Percentiles rank a stretch among this genome's conserved stretches.
Evolutionary conservation across 2,329 filamentous ascomycete genomes (phyloP).

Genomic region (Beauveria sp.): DNA sequence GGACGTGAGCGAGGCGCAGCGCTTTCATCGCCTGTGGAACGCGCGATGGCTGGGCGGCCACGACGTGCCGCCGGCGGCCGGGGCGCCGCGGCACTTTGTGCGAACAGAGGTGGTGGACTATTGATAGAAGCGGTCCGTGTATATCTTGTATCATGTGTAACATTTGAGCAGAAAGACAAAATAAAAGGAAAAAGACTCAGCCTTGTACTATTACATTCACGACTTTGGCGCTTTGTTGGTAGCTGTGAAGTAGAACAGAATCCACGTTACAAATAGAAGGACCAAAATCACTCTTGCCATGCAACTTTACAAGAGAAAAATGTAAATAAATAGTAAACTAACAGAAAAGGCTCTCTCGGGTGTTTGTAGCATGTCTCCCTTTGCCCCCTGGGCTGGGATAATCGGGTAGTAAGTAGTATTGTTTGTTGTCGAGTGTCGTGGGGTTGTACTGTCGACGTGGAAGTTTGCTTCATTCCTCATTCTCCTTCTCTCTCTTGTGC

Average conservation of each 20-base stretch:
- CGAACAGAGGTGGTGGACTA: slow-evolving; percentile 6
- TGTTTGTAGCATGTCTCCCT: slow-evolving; percentile 1
- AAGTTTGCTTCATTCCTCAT: slow-evolving; percentile 3
- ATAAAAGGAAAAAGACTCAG: not conserved
- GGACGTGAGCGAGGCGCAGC: slow-evolving; percentile 25
- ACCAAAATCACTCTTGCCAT: not conserved
- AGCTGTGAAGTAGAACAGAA: not conserved
- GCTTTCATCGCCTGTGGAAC: slow-evolving; percentile 36
- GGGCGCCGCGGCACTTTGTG: slow-evolving; percentile 1
- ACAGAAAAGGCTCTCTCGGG: slow-evolving; percentile 9
- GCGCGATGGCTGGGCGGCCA: slow-evolving; percentile 21
- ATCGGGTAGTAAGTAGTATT: not conserved
- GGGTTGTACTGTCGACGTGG: not conserved
- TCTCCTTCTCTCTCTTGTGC: not conserved
- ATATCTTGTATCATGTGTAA: slow-evolving; percentile 3
- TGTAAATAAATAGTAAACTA: slow-evolving; percentile 9
- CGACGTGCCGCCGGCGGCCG: not conserved
- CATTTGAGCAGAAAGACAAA: not conserved
- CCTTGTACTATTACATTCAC: not conserved
- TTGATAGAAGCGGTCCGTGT: not conserved
- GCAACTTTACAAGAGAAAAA: not conserved
- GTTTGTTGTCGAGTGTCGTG: slow-evolving; percentile 4
- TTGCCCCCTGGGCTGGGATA: not conserved
- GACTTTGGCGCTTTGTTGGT: not conserved
- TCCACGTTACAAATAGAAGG: not conserved